These are phyloP conservation scores for Boletus sp. DNA, from an alignment of 768 basidiomycete genomes.

Conservation along the genomic window DNA sequence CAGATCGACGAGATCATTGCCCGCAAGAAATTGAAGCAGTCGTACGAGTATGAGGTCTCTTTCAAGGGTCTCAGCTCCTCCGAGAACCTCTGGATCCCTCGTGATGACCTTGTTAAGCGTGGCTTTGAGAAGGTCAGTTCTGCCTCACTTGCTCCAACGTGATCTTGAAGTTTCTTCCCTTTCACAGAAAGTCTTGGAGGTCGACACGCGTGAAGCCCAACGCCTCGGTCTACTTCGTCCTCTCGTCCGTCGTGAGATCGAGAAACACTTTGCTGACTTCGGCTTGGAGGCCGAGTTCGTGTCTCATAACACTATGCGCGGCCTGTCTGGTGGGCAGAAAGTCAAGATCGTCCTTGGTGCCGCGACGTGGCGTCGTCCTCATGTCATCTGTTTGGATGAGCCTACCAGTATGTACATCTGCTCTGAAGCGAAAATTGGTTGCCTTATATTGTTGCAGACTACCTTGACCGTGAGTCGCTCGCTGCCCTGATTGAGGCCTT, in stretches of 20 bases:
- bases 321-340: slow-evolving; percentile 98
- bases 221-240: slow-evolving; percentile 92
- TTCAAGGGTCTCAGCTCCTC: slow-evolving; percentile 94
- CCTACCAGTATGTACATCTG: slow-evolving; percentile 67
- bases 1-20: slow-evolving; percentile 85
- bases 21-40: slow-evolving; percentile 99
- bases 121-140: slow-evolving; percentile 85
- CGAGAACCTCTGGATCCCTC: slow-evolving; percentile 96
- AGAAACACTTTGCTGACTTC: slow-evolving; percentile 99
- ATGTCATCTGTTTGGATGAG: slow-evolving; percentile 96
- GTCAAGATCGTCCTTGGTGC: slow-evolving; percentile 99
- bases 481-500: slow-evolving; percentile 98
- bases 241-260: slow-evolving; percentile 96
- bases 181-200: slow-evolving; percentile 86
- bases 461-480: slow-evolving; percentile 98
- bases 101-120: slow-evolving; percentile 96
- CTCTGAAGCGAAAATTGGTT: background rate
- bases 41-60: slow-evolving; percentile 97
- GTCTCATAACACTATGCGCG: slow-evolving; percentile 98
- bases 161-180: background rate
- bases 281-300: slow-evolving; percentile 99
- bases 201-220: slow-evolving; percentile 96
- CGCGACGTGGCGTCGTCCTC: slow-evolving; percentile 98
- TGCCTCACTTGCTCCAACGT: background rate
- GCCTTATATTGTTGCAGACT: slow-evolving; percentile 51